Conservation (phyloP, 306 rosid species). For the Heteromeles arbutifolia region DNA sequence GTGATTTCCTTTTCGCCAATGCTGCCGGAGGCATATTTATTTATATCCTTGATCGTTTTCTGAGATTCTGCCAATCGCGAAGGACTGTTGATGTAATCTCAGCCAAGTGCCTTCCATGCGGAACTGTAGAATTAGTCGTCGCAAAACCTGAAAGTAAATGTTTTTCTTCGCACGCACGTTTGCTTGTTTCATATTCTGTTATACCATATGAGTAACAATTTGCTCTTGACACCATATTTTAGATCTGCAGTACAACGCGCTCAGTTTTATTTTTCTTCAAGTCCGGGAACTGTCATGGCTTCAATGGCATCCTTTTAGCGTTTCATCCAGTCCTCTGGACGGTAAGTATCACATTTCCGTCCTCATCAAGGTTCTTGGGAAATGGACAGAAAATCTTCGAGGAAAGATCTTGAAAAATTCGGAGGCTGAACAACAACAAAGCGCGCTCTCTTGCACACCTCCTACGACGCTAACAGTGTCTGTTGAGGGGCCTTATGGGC, state of each 20-base stretch:
- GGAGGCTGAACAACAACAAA: conserved; percentile 22
- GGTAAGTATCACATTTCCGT: conserved; percentile 69
- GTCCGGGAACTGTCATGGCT: conserved; percentile 77
- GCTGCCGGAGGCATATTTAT: conserved; percentile 76
- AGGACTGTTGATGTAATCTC: conserved; percentile 60
- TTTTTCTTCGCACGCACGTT: not conserved
- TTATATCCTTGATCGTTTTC: conserved; percentile 82
- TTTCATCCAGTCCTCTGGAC: conserved; percentile 89
- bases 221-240: conserved; percentile 9
- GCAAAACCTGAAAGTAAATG: conserved; percentile 76
- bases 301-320: conserved; percentile 98
- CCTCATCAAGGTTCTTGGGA: conserved; percentile 85
- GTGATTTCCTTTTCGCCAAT: conserved; percentile 62
- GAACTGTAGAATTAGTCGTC: conserved; percentile 72
- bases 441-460: conserved; percentile 18
- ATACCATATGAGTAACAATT: conserved; percentile 10
- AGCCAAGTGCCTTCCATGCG: conserved; percentile 74
- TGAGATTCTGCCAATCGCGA: conserved; percentile 83
- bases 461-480: conserved; percentile 45
- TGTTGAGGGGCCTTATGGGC: conserved; percentile 95
- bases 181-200: not conserved
- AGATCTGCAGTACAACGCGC: conserved; percentile 82
- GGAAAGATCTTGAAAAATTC: conserved; percentile 29
- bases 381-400: conserved; percentile 63
- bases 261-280: conserved; percentile 89